Evolutionary conservation across 1,284 basidiomycete genomes (phyloP).

Genomic region (Omphalotus olearius): DNA sequence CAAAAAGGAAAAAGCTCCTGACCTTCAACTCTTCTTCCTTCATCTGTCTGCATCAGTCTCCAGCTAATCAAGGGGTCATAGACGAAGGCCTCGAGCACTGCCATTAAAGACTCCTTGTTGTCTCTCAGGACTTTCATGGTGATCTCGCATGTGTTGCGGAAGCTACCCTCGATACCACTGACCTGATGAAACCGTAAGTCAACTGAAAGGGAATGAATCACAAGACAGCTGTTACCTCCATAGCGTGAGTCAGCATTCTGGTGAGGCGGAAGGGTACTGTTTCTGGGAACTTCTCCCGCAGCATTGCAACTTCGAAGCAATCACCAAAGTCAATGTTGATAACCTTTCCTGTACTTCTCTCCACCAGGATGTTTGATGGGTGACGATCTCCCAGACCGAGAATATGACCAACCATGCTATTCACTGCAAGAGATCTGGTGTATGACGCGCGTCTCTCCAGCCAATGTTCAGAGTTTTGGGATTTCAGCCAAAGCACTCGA

Average conservation of each 20-base stretch:
- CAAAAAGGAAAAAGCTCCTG: slow-evolving; percentile 14
- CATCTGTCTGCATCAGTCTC: slow-evolving; percentile 77
- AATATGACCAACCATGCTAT: slow-evolving; percentile 97
- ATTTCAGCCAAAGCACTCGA: slow-evolving; percentile 96
- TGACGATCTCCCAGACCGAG: slow-evolving; percentile 98
- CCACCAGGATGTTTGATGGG: slow-evolving; percentile 93
- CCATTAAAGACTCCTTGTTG: slow-evolving; percentile 98
- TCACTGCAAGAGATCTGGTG: slow-evolving; percentile 92
- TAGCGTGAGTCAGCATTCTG: slow-evolving; percentile 97
- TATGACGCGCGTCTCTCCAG: slow-evolving; percentile 96
- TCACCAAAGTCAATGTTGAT: slow-evolving; percentile 98
- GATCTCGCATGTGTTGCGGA: slow-evolving; percentile 94
- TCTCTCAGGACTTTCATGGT: slow-evolving; percentile 96
- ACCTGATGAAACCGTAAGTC: slow-evolving; percentile 46
- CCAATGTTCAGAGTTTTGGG: slow-evolving; percentile 95
- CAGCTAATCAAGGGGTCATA: slow-evolving; percentile 90
- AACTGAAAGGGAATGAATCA: not conserved
- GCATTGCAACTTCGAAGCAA: slow-evolving; percentile 93
- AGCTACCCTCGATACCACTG: slow-evolving; percentile 97
- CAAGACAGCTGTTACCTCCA: slow-evolving; percentile 68
- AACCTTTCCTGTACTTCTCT: slow-evolving; percentile 91
- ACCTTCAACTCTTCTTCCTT: slow-evolving; percentile 65
- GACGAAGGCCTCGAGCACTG: slow-evolving; percentile 93
- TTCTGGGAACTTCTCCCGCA: slow-evolving; percentile 98
- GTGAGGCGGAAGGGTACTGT: slow-evolving; percentile 98